Conservation (phyloP, 2,329 filamentous ascomycete genomes). For the Mariannaea sp. region DNA sequence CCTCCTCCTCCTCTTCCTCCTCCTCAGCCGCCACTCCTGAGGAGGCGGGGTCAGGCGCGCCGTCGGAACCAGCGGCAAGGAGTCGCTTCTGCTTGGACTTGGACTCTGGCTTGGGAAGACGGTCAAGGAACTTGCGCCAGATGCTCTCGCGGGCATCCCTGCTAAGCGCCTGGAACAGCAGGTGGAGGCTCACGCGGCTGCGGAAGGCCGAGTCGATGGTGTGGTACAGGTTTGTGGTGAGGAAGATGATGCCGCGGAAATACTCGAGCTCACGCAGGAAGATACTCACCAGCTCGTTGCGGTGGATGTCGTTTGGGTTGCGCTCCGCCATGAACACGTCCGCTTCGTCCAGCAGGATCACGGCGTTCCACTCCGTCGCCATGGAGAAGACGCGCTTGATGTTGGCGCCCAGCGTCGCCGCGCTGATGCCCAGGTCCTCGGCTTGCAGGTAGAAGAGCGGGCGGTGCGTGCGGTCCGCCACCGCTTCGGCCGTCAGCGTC, state of each 20-base stretch:
- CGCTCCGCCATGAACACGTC: slow-evolving; percentile 58
- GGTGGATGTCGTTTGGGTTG: slow-evolving; percentile 49
- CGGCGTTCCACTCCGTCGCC: slow-evolving; percentile 55
- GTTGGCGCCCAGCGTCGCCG: slow-evolving; percentile 51
- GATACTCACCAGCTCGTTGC: slow-evolving; percentile 56
- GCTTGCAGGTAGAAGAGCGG: slow-evolving; percentile 53
- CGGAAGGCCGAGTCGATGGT: slow-evolving; percentile 52
- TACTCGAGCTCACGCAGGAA: slow-evolving; percentile 54
- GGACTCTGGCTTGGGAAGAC: slow-evolving; percentile 34
- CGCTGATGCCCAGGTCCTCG: slow-evolving; percentile 53
- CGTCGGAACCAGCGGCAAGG: neutral
- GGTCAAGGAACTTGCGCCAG: slow-evolving; percentile 53
- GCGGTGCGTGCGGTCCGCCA: slow-evolving; percentile 48
- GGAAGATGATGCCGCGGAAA: slow-evolving; percentile 51
- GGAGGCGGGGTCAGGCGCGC: neutral
- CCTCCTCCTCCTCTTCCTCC: neutral
- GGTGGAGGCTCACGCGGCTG: slow-evolving; percentile 53
- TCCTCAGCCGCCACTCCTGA: neutral
- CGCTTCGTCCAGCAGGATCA: slow-evolving; percentile 58
- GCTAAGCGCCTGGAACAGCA: slow-evolving; percentile 49
- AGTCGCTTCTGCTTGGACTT: neutral
- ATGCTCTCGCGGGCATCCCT: slow-evolving; percentile 46
- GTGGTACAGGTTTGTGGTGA: slow-evolving; percentile 50
- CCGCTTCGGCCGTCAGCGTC: slow-evolving; percentile 51
- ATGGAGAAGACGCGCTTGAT: slow-evolving; percentile 54